Percentiles rank a stretch among this genome's conserved stretches.
Conservation (phyloP, 768 basidiomycete species). For the Leccinum rimulosum region DNA sequence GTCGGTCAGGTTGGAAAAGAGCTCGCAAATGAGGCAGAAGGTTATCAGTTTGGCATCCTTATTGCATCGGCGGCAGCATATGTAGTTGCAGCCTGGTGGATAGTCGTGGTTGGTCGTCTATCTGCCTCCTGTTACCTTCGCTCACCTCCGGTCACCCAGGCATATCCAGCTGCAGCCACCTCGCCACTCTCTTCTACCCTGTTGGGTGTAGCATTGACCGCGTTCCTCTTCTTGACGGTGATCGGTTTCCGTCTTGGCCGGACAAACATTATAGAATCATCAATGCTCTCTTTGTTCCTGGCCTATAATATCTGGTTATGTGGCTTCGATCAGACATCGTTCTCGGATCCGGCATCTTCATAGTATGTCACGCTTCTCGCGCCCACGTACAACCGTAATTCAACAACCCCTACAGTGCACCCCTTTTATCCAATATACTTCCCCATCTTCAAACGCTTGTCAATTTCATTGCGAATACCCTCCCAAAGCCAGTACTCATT, state of each 20-base stretch:
- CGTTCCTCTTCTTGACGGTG: constrained; percentile 85
- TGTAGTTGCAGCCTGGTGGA: constrained; percentile 84
- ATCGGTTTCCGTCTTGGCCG: constrained; percentile 88
- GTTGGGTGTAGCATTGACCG: constrained; percentile 82
- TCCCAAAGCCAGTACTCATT: constrained; percentile 81
- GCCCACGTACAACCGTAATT: background rate
- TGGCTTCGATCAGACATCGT: constrained; percentile 72
- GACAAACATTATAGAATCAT: constrained; percentile 92
- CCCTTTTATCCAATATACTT: constrained; percentile 73
- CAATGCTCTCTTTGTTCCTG: constrained; percentile 81
- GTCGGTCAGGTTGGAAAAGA: constrained; percentile 75
- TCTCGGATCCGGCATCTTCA: constrained; percentile 69
- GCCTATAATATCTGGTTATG: constrained; percentile 92
- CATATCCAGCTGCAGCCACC: constrained; percentile 78
- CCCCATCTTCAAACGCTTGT: constrained; percentile 77
- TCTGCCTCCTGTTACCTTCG: background rate
- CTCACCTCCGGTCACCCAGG: constrained; percentile 38
- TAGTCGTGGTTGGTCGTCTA: constrained; percentile 60
- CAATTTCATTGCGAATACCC: constrained; percentile 80
- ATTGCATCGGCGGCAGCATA: constrained; percentile 77
- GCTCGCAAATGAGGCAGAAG: constrained; percentile 69
- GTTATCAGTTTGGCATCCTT: constrained; percentile 73
- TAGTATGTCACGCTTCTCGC: constrained; percentile 51
- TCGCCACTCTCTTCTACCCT: constrained; percentile 88
- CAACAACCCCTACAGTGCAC: constrained; percentile 46